phyloP scores from a whole-genome alignment of 176 grass and related monocot species.

The Triticum aestivum region DNA sequence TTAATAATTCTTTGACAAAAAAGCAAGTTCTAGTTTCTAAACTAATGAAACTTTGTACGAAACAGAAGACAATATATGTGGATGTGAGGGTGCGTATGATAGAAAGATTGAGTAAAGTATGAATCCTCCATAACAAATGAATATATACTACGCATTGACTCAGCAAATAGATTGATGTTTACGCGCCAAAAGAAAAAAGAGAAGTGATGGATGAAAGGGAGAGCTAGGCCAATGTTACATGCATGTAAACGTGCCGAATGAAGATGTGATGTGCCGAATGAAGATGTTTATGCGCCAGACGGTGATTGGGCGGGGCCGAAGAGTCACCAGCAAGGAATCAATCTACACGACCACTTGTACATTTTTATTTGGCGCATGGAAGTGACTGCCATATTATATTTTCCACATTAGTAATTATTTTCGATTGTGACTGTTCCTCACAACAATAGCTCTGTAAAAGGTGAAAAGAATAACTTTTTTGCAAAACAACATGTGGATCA shows the following conservation, averaged over 20 bases:
- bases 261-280: neutral
- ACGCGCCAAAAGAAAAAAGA: no score
- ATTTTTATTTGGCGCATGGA: neutral
- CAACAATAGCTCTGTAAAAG: no score
- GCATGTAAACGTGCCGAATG: slow-evolving; percentile 15
- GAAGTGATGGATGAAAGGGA: no score
- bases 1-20: neutral
- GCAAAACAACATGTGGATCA: no score
- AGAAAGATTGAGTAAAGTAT: no score
- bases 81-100: no score
- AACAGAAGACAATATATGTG: neutral
- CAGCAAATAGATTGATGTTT: no score
- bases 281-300: neutral
- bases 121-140: neutral
- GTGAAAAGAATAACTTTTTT: no score
- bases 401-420: no score
- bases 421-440: no score
- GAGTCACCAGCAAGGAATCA: neutral
- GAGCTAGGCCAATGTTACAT: neutral
- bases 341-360: neutral
- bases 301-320: neutral
- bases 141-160: neutral
- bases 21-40: neutral
- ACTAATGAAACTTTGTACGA: neutral
- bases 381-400: neutral